A percentile compares a stretch with the other conserved stretches of the same genome.
Conservation (phyloP, 2,329 filamentous ascomycete genomes). For the Phymatotrichopsis omnivora region DNA sequence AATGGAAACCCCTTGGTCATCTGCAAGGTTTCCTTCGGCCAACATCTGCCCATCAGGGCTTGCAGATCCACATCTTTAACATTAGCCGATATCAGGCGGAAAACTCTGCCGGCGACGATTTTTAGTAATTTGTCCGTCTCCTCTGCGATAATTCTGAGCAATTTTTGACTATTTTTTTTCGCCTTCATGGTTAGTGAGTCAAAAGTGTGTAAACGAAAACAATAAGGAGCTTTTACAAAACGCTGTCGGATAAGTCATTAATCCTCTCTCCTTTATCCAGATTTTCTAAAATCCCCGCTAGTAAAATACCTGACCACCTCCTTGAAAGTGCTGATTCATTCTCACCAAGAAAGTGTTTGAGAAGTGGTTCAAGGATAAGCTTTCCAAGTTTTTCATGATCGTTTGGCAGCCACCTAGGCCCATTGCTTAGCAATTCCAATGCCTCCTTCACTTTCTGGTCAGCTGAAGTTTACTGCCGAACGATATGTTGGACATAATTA, state of each 20-base stretch:
- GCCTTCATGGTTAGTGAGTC: neutral
- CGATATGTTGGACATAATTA: slow-evolving; percentile 9
- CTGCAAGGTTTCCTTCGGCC: neutral
- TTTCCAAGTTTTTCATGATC: slow-evolving; percentile 17
- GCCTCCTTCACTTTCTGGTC: slow-evolving; percentile 13
- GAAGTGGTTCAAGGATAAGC: slow-evolving; percentile 4
- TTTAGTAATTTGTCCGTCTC: slow-evolving; percentile 21
- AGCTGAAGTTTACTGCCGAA: slow-evolving; percentile 1
- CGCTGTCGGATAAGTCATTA: slow-evolving; percentile 8
- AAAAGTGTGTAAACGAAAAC: neutral
- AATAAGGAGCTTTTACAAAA: slow-evolving; percentile 3
- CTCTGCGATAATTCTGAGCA: slow-evolving; percentile 15
- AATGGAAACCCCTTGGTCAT: slow-evolving; percentile 15
- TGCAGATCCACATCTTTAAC: slow-evolving; percentile 7
- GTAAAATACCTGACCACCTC: slow-evolving; percentile 19
- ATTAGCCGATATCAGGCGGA: slow-evolving; percentile 16
- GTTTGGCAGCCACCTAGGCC: slow-evolving; percentile 2
- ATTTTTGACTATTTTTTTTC: slow-evolving; percentile 5
- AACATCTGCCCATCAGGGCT: slow-evolving; percentile 7
- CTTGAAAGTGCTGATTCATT: slow-evolving; percentile 13
- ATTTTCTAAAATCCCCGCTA: slow-evolving; percentile 14
- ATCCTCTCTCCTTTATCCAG: slow-evolving; percentile 14
- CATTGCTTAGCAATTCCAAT: slow-evolving; percentile 13
- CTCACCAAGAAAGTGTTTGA: slow-evolving; percentile 7
- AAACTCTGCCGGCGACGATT: slow-evolving; percentile 20